Conservation (phyloP, 768 basidiomycete species). For the Leccinellum luteum region DNA sequence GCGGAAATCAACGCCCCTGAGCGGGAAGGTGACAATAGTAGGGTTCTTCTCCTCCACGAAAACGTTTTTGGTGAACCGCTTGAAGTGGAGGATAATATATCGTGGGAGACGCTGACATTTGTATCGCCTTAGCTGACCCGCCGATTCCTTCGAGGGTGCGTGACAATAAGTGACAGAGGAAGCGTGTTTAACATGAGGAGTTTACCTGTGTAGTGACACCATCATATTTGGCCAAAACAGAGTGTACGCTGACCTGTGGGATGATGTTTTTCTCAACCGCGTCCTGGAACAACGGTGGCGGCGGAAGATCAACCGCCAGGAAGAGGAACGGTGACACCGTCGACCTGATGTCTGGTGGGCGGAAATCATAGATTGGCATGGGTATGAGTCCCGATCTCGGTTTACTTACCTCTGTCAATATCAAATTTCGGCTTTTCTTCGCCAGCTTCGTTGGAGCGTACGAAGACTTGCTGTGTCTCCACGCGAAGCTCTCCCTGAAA, state of each 20-base stretch:
- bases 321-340: constrained; percentile 90
- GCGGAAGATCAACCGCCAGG: constrained; percentile 92
- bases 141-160: constrained; percentile 62
- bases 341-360: constrained; percentile 73
- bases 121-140: constrained; percentile 81
- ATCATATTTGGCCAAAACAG: constrained; percentile 91
- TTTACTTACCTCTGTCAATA: constrained; percentile 79
- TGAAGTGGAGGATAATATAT: constrained; percentile 93
- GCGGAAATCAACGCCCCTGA: constrained; percentile 87
- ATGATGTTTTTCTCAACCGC: constrained; percentile 97
- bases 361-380: constrained; percentile 23
- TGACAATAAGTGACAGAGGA: constrained; percentile 11
- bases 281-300: constrained; percentile 97
- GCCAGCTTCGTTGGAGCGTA: constrained; percentile 72
- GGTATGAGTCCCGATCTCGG: constrained; percentile 3
- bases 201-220: constrained; percentile 83
- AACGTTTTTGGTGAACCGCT: constrained; percentile 92
- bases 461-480: constrained; percentile 90
- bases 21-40: constrained; percentile 96
- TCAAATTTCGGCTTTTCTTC: constrained; percentile 89
- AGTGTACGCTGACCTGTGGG: constrained; percentile 91
- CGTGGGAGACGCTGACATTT: constrained; percentile 88
- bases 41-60: constrained; percentile 99
- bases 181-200: constrained; percentile 20
- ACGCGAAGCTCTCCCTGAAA: constrained; percentile 94